phyloP scores from a whole-genome alignment of 1,139 yeast species.

The Taiozyma onychis region DNA sequence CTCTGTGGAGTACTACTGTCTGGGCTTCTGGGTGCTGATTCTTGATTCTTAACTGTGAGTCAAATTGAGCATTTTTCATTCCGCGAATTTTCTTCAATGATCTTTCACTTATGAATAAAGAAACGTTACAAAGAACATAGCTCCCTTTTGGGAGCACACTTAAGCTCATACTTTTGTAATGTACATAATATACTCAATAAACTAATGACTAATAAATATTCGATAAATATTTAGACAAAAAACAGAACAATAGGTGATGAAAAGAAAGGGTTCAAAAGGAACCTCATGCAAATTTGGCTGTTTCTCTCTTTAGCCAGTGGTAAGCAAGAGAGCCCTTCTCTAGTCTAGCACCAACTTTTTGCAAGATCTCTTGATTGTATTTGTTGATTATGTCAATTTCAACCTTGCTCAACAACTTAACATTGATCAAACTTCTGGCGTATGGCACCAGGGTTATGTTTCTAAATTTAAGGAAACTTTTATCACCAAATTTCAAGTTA shows the following conservation, averaged over 20 bases:
- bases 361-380: slow-evolving; percentile 63
- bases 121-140: no score
- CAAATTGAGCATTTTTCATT: not conserved
- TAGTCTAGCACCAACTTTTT: slow-evolving; percentile 41
- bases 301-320: slow-evolving; percentile 76
- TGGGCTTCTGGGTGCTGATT: not conserved
- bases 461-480: slow-evolving; percentile 66
- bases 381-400: slow-evolving; percentile 66
- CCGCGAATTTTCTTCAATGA: not conserved
- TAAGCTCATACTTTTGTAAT: not conserved
- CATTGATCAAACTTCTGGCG: slow-evolving; percentile 62
- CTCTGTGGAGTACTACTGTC: no score
- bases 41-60: not conserved
- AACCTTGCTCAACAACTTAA: slow-evolving; percentile 45
- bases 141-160: no score
- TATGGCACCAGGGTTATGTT: slow-evolving; percentile 90
- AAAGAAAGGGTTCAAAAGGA: not conserved
- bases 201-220: not conserved
- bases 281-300: slow-evolving; percentile 25
- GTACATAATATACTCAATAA: not conserved
- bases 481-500: slow-evolving; percentile 38
- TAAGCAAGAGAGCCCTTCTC: slow-evolving; percentile 48
- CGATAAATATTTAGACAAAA: not conserved
- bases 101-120: no score
- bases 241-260: not conserved